Evolutionary conservation across 805 yeast species (phyloP), one percentile per base, ranked within the genome.

Genomic region (Yamadazyma paraphyllophila): DNA sequence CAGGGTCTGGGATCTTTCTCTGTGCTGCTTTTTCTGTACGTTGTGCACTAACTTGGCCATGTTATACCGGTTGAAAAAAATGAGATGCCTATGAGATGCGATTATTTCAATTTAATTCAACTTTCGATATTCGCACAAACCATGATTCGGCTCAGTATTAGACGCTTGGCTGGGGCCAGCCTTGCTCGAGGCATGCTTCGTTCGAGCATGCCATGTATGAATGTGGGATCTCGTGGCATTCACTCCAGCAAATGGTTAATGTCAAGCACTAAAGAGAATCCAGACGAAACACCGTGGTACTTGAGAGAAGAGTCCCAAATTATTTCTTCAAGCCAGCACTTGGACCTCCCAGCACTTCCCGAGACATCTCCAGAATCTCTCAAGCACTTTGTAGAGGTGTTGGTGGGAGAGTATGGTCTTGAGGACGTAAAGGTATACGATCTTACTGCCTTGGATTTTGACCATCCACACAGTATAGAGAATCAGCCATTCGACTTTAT

Each of bases 21-120:
- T 74, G 60, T 94, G 99, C 72, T 94, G 98, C 61, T 89, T 94
- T 73, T 95, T 94, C 66, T 92, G 97, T 9, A 92, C 83, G 60
- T 89, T 87, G 63, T 91, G 97, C 10, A 86, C 92, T 29, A 86
- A 69, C 53, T 84, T 85, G 30, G 85, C 85, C 95, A 88, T 88
- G 31, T 4, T 29, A 9, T 20, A 20, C 17, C 17, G 16, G 16
- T 10, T n/a, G 12, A 30, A 39, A 39, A 39, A 15, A 16, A 27
- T 29, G 36, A n/a, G 36, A 32, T 39, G 36, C 36, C 24, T 34
- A n/a, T 42, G 45, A 35, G 45, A 36, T 42, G 45, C 39, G 44
- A 40, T 40, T 14, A 36, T 3, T 27, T 29, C 26, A 12, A 36
- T 36, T 16, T 35, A n/a, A n/a, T 17, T n/a, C 26, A 26, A 26